Evolutionary conservation across 2,329 filamentous ascomycete genomes (phyloP).

Genomic region (Fonsecaea monophora): DNA sequence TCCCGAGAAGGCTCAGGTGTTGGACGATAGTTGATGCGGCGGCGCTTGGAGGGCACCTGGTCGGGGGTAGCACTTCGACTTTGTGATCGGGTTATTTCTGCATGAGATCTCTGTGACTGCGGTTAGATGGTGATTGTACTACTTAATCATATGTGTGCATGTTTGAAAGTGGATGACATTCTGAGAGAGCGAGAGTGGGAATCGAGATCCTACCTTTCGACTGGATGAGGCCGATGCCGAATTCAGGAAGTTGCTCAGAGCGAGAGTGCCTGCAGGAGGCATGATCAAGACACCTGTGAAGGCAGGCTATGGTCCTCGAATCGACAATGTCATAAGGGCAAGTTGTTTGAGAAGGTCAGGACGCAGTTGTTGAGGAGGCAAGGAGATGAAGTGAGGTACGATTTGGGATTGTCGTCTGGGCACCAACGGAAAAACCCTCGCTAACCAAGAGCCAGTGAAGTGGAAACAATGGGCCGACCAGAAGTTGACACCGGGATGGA

Average conservation of each 20-base stretch:
- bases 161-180: neutral
- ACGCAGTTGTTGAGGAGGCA: neutral
- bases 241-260: conserved; percentile 34
- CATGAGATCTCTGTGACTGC: conserved; percentile 36
- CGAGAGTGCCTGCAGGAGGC: conserved; percentile 30
- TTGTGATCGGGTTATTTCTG: conserved; percentile 38
- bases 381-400: conserved; percentile 6
- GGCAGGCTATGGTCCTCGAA: conserved; percentile 8
- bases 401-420: conserved; percentile 6
- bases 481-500: neutral
- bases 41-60: conserved; percentile 38
- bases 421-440: neutral
- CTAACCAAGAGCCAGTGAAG: neutral
- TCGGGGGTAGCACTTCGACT: conserved; percentile 38
- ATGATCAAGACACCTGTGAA: conserved; percentile 25
- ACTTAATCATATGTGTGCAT: neutral
- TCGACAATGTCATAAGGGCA: conserved; percentile 2
- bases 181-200: neutral
- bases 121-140: conserved; percentile 9
- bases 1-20: conserved; percentile 33
- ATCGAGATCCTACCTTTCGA: conserved; percentile 33
- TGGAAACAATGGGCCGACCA: neutral
- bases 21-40: conserved; percentile 32
- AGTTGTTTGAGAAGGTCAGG: neutral
- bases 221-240: conserved; percentile 30